Base-by-base conservation (phyloP, 257 asterid genomes). In the Penstemon barbatus region DNA sequence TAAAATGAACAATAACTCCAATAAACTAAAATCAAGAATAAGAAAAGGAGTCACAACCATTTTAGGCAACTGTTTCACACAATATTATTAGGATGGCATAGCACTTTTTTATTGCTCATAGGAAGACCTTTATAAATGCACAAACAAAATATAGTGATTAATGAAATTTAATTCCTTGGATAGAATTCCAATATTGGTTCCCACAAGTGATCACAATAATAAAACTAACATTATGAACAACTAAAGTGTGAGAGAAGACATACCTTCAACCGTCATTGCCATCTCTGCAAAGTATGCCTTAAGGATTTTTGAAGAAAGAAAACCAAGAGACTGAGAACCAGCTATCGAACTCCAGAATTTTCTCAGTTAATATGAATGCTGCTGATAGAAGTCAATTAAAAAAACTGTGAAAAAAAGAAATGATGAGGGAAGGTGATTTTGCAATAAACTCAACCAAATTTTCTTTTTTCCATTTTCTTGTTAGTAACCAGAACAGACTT, bases 261-360 rank as follows among this genome's bases (percentile, higher is more conserved):
- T 61, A 91, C 96, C 97, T 91, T 80, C 95, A 70, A 91, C 73
- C 6, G 96, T 86, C 97, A 91, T 91, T 41, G 95, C 89, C 96
- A 91, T 88, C 72, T 60, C 76, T 59, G 78, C 75, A 40, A 65
- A 69, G 70, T 61, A 69, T 68, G 65, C 7, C 10, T 33, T 38
- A 57, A 8, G 57, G 45, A 19, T 36, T 56, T 39, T 70, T 61
- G 52, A 52, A 33, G 60, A 56, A 66, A 45, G 44, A 3, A 46
- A 42, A 18, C 58, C 71, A 62, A 66, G 39, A 63, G 44, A 11
- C 5, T 11, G 75, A 49, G 41, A 51, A 71, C 57, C 43, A 19
- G 40, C 12, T 8, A 18, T 49, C 57, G 6, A 58, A 52, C 82
- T 73, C 58, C 13, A 18, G 38, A 63, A 53, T 7, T 11, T 67